Evolutionary conservation across 2,329 filamentous ascomycete genomes (phyloP).

Genomic region (Phoma sp.): DNA sequence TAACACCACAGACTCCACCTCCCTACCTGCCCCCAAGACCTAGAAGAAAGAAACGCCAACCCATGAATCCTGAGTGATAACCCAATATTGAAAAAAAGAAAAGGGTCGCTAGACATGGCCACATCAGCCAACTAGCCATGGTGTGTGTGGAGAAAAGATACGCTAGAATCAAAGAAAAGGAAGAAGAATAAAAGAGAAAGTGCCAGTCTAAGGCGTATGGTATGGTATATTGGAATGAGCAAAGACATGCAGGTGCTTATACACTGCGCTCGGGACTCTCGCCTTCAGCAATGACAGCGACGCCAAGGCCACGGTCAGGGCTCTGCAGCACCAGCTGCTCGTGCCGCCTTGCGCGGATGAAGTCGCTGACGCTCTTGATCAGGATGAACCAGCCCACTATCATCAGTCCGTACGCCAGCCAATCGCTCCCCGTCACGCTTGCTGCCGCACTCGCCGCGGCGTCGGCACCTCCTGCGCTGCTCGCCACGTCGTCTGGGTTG

Average conservation of each 20-base stretch:
- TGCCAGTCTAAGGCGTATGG: conserved; percentile 14
- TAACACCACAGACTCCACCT: too few relatives aligned
- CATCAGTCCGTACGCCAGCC: conserved; percentile 92
- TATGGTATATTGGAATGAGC: neutral
- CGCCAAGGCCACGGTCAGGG: conserved; percentile 82
- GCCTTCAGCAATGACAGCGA: conserved; percentile 85
- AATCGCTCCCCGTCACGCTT: conserved; percentile 75
- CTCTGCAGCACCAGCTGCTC: conserved; percentile 93
- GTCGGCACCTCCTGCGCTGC: conserved; percentile 38
- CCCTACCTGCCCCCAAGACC: too few relatives aligned
- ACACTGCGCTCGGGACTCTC: conserved; percentile 74
- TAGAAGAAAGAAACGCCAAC: too few relatives aligned
- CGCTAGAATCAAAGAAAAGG: conserved; percentile 4
- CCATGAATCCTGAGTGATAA: too few relatives aligned
- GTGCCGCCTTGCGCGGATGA: conserved; percentile 83
- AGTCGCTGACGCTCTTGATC: conserved; percentile 92
- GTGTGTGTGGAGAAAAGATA: neutral
- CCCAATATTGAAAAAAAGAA: too few relatives aligned
- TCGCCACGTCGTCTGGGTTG: conserved; percentile 71
- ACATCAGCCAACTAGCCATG: neutral
- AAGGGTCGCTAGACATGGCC: too few relatives aligned
- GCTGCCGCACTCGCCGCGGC: conserved; percentile 52
- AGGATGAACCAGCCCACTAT: conserved; percentile 98
- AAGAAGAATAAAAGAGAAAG: conserved; percentile 1
- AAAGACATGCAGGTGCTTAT: conserved; percentile 23